A percentile compares a stretch with the other conserved stretches of the same genome.
Conservation (phyloP, 2,329 filamentous ascomycete species). For the Cytospora piceicola region DNA sequence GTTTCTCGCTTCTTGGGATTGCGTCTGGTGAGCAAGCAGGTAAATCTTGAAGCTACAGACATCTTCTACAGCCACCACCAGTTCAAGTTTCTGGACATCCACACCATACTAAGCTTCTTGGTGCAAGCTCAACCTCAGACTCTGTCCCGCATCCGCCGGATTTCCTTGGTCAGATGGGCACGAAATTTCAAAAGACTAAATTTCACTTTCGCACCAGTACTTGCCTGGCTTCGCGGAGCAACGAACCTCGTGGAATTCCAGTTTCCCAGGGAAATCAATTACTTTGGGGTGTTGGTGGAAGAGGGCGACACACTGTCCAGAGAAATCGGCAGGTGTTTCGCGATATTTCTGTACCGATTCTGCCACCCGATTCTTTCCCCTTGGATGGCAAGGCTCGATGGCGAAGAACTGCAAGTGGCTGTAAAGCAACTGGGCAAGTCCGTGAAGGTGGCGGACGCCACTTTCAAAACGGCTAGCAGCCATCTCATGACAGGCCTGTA, state of each 20-base stretch:
- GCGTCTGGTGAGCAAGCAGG: neutral
- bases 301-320: too few species aligned
- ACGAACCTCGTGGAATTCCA: neutral
- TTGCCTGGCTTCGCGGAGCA: neutral
- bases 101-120: neutral
- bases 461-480: too few species aligned
- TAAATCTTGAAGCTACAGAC: neutral
- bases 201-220: too few species aligned
- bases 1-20: neutral
- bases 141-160: neutral
- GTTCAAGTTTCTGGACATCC: neutral
- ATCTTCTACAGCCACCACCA: neutral
- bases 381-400: too few species aligned
- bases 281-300: neutral
- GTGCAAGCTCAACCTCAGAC: neutral
- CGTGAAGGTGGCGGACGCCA: too few species aligned
- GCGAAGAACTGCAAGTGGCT: too few species aligned
- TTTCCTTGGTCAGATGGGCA: neutral
- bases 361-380: too few species aligned
- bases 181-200: too few species aligned
- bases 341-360: too few species aligned
- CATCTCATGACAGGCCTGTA: too few species aligned
- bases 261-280: neutral
- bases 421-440: too few species aligned
- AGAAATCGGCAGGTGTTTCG: too few species aligned